Conservation (phyloP, 2,329 filamentous ascomycete species). For the Nemania serpens region DNA sequence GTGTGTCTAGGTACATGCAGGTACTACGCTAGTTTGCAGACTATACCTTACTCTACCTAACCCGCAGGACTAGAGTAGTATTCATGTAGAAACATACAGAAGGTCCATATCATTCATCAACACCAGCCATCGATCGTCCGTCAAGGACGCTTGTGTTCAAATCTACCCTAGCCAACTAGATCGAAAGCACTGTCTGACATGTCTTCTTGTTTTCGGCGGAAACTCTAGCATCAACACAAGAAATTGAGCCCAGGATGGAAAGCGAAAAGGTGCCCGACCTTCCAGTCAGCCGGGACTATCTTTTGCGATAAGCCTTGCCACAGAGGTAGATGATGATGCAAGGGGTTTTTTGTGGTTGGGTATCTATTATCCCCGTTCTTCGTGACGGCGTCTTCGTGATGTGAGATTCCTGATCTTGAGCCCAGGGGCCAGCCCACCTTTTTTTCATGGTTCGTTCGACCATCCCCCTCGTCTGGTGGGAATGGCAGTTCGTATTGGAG, state of each 20-base stretch:
- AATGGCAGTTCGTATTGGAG: constrained; percentile 29
- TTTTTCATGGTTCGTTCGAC: constrained; percentile 17
- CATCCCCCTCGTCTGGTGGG: constrained; percentile 20
- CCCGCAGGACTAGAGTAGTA: too few species aligned
- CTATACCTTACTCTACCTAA: too few species aligned
- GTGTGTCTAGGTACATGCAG: too few species aligned
- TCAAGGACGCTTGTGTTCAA: constrained; percentile 10
- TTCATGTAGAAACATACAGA: too few species aligned
- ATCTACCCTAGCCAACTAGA: not conserved
- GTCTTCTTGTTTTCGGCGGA: not conserved
- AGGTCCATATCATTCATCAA: too few species aligned
- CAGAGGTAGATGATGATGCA: constrained; percentile 7
- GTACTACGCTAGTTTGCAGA: too few species aligned
- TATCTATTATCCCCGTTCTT: not conserved
- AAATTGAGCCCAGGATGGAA: not conserved
- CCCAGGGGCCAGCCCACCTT: constrained; percentile 16
- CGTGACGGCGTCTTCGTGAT: too few species aligned
- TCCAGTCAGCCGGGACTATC: too few species aligned
- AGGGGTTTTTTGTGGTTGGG: not conserved
- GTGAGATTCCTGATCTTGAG: constrained; percentile 18
- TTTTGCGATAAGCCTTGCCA: not conserved
- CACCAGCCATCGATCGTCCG: not conserved
- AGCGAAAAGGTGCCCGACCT: too few species aligned
- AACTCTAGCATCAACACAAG: not conserved
- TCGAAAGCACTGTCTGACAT: not conserved